Percentiles rank a stretch among this genome's conserved stretches.
These are phyloP conservation scores for Ramalina intermedia DNA, from an alignment of 495 filamentous ascomycete species.

Conservation along the genomic window DNA sequence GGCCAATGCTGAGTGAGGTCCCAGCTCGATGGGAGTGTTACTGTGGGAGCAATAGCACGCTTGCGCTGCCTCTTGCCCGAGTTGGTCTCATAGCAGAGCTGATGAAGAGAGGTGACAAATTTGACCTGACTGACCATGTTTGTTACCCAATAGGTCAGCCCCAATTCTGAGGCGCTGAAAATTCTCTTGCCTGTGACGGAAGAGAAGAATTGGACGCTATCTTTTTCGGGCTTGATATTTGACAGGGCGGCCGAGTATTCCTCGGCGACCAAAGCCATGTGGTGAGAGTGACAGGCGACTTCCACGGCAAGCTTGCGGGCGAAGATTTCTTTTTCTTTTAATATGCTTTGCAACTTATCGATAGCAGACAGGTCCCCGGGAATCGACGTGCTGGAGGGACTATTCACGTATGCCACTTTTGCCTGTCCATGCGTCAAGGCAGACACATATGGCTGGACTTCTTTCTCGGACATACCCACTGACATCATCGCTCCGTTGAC, in stretches of 20 bases:
- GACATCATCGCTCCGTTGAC: conserved; percentile 13
- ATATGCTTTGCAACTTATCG: conserved; percentile 20
- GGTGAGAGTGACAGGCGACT: conserved; percentile 48
- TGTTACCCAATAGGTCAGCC: conserved; percentile 13
- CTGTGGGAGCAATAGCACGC: conserved; percentile 9
- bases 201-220: background rate
- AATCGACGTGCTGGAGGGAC: conserved; percentile 19
- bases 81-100: conserved; percentile 9
- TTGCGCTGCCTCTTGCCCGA: background rate
- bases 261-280: conserved; percentile 25
- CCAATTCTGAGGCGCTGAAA: conserved; percentile 6
- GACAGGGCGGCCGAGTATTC: conserved; percentile 21
- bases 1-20: conserved; percentile 47
- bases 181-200: background rate
- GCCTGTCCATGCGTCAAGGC: conserved; percentile 19
- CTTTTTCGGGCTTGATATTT: conserved; percentile 9
- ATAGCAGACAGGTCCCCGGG: conserved; percentile 28
- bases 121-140: conserved; percentile 12
- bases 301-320: conserved; percentile 26
- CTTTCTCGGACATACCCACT: conserved; percentile 3
- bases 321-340: conserved; percentile 32
- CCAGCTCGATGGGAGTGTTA: conserved; percentile 41
- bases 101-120: conserved; percentile 16
- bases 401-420: conserved; percentile 22
- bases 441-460: conserved; percentile 13